These are phyloP conservation scores for Aureobasidium leucospermi DNA, from an alignment of 2,329 filamentous ascomycete genomes.

Conservation along the genomic window DNA sequence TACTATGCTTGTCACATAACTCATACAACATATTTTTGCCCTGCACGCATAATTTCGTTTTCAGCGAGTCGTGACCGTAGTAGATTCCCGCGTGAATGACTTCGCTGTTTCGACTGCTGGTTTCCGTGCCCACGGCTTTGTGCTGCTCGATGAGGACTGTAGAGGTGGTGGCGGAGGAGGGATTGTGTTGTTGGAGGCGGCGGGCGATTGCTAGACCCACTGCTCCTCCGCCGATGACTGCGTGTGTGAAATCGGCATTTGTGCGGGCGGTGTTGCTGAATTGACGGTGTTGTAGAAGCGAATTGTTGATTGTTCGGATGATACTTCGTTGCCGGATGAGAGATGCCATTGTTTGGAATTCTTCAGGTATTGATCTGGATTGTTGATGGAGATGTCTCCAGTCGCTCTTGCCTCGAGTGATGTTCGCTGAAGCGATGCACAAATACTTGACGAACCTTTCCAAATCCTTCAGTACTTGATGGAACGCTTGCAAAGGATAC, in stretches of 20 bases:
- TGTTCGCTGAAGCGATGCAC: too few relatives aligned
- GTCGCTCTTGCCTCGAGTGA: too few relatives aligned
- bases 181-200: conserved; percentile 49
- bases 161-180: conserved; percentile 44
- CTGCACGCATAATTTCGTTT: conserved; percentile 72
- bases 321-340: neutral
- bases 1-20: conserved; percentile 59
- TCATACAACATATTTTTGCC: conserved; percentile 73
- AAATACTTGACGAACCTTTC: too few relatives aligned
- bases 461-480: too few relatives aligned
- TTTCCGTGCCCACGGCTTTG: conserved; percentile 69
- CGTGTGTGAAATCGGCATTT: conserved; percentile 56
- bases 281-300: neutral
- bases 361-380: neutral
- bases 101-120: conserved; percentile 84
- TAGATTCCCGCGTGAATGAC: conserved; percentile 95
- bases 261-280: conserved; percentile 38
- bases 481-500: too few relatives aligned
- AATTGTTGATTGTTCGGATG: neutral
- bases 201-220: conserved; percentile 76
- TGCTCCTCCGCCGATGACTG: conserved; percentile 62
- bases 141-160: conserved; percentile 80
- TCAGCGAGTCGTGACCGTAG: conserved; percentile 69
- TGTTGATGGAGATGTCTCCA: too few relatives aligned
- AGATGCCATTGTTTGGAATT: neutral